These are phyloP conservation scores for Coffea eugenioides DNA, from an alignment of 257 asterid genomes.

Conservation along the genomic window DNA sequence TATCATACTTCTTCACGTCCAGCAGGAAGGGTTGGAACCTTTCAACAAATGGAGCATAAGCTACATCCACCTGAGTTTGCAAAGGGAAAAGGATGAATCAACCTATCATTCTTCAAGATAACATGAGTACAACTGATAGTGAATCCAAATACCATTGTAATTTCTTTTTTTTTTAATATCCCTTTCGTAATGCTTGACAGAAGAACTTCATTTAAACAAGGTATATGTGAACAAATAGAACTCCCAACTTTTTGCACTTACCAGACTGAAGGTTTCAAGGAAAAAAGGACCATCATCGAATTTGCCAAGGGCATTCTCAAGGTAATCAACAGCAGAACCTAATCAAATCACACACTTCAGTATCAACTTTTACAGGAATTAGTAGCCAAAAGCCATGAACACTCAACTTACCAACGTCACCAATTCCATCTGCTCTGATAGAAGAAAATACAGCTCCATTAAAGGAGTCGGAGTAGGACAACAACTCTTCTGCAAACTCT, in stretches of 20 bases:
- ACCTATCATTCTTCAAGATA: neutral
- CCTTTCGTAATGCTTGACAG: neutral
- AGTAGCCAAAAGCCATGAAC: neutral
- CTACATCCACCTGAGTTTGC: constrained; percentile 66
- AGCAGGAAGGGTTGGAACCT: constrained; percentile 57
- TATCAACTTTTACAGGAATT: constrained; percentile 3
- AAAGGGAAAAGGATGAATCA: neutral
- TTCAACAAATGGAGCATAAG: constrained; percentile 73
- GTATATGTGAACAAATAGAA: neutral
- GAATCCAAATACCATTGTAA: neutral
- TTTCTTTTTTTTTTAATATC: neutral
- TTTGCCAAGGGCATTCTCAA: constrained; percentile 70
- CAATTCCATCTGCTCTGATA: constrained; percentile 44
- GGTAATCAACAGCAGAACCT: constrained; percentile 61
- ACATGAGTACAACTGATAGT: neutral
- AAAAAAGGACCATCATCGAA: constrained; percentile 69
- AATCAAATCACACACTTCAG: constrained; percentile 14
- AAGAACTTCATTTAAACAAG: neutral
- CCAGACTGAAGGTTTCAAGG: constrained; percentile 82
- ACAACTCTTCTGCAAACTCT: constrained; percentile 61
- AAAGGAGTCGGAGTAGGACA: constrained; percentile 49
- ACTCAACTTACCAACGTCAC: constrained; percentile 44
- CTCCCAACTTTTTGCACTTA: constrained; percentile 19
- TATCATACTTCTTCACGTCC: constrained; percentile 59
- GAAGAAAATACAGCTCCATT: constrained; percentile 46